phyloP scores from a whole-genome alignment of 2,329 filamentous ascomycete genomes.

The Arthroderma uncinatum region DNA sequence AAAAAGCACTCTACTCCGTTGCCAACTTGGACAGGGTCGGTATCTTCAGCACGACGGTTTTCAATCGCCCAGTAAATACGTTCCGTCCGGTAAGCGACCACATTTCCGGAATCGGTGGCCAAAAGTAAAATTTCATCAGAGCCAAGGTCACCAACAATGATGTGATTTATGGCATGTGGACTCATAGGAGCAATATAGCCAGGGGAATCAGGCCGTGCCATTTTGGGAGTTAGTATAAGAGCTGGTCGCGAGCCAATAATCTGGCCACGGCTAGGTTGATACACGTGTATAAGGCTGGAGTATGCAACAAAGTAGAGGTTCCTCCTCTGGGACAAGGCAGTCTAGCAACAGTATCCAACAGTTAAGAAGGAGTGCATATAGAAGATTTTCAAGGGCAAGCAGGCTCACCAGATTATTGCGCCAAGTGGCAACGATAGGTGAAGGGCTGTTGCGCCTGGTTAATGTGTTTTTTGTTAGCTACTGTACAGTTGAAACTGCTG shows the following conservation, averaged over 20 bases:
- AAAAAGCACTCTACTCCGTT: constrained; percentile 49
- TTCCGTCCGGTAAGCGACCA: constrained; percentile 57
- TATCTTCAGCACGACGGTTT: background rate
- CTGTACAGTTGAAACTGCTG: background rate
- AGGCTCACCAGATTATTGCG: constrained; percentile 34
- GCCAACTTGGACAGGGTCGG: constrained; percentile 12
- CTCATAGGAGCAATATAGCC: constrained; percentile 44
- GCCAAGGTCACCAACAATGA: constrained; percentile 59
- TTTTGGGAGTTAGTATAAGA: constrained; percentile 34
- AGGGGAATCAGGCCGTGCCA: constrained; percentile 31
- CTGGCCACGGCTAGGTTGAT: constrained; percentile 33
- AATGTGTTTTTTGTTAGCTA: background rate
- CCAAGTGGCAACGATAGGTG: constrained; percentile 30
- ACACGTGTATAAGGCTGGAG: constrained; percentile 33
- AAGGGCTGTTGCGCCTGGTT: constrained; percentile 1
- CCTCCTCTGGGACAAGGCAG: constrained; percentile 36
- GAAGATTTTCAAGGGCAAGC: background rate
- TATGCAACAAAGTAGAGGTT: constrained; percentile 39
- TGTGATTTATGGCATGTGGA: constrained; percentile 57
- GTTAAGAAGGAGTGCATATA: background rate
- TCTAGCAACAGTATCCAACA: constrained; percentile 18
- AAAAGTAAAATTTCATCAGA: constrained; percentile 57
- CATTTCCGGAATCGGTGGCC: constrained; percentile 64
- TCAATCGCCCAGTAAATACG: constrained; percentile 39
- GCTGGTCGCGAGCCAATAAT: constrained; percentile 28